A percentile compares a stretch with the other conserved stretches of the same genome.
Evolutionary conservation across 768 basidiomycete species (phyloP).

Genomic region (Sporobolomyces pararoseus): DNA sequence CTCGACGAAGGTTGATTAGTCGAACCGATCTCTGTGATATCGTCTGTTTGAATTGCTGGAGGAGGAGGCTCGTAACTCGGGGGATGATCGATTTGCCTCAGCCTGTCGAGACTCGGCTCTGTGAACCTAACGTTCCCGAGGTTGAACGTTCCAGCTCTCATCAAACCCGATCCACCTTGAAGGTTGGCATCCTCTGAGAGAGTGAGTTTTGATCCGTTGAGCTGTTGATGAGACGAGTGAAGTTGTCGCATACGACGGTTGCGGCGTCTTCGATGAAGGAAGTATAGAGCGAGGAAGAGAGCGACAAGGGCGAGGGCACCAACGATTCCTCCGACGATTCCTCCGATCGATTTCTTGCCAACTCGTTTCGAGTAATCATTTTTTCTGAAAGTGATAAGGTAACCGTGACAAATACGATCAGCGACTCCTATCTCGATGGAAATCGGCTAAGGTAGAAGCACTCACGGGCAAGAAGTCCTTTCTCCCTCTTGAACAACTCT

Average conservation of each 20-base stretch:
- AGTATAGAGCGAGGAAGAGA: not conserved
- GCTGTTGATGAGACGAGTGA: not conserved
- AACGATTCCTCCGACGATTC: constrained; percentile 22
- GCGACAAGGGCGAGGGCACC: constrained; percentile 9
- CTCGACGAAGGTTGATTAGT: not conserved
- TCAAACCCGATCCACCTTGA: not conserved
- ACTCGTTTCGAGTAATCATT: not conserved
- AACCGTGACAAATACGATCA: not conserved
- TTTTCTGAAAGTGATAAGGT: constrained; percentile 3
- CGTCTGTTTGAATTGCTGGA: not conserved
- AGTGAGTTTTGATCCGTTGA: constrained; percentile 1
- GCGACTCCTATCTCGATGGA: not conserved
- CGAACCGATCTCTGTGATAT: not conserved
- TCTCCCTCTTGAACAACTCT: constrained; percentile 21
- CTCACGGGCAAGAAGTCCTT: constrained; percentile 16
- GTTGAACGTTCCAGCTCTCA: constrained; percentile 29
- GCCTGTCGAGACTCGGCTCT: constrained; percentile 10
- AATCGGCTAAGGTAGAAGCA: not conserved
- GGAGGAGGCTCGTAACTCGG: constrained; percentile 8
- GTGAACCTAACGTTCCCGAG: constrained; percentile 25
- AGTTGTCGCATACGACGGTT: not conserved
- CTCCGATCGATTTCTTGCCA: not conserved
- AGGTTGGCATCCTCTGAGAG: not conserved
- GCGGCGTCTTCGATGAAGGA: constrained; percentile 10
- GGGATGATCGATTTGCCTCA: constrained; percentile 25